Percentiles rank a stretch among this genome's conserved stretches.
phyloP scores from a whole-genome alignment of 768 basidiomycete genomes.

The Suillus subalutaceus region DNA sequence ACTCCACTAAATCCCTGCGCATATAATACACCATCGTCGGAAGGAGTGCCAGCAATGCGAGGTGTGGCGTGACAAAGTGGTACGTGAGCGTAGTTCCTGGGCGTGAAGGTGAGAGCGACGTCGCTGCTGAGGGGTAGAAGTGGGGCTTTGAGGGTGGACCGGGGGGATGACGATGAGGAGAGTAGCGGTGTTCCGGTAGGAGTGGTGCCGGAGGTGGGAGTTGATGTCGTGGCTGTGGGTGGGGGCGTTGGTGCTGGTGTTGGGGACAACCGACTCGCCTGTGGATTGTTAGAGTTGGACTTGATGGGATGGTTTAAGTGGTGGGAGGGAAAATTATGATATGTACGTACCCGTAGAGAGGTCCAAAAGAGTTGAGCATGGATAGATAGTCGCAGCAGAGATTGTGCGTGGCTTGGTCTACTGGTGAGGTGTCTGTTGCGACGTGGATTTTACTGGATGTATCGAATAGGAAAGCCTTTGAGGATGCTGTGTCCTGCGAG shows the following conservation, averaged over 20 bases:
- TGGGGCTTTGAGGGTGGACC: neutral
- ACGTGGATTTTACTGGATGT: conserved; percentile 82
- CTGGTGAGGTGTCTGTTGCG: conserved; percentile 92
- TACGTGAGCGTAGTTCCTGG: conserved; percentile 82
- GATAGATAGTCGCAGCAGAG: conserved; percentile 90
- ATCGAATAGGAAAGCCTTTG: conserved; percentile 95
- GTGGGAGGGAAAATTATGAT: neutral
- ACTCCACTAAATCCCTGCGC: conserved; percentile 77
- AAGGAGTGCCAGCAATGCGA: conserved; percentile 72
- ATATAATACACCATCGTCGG: conserved; percentile 74
- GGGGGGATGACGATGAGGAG: neutral
- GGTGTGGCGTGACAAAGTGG: conserved; percentile 74
- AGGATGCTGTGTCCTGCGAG: conserved; percentile 82
- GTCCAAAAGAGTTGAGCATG: conserved; percentile 84
- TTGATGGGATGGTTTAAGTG: neutral
- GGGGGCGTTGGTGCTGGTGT: conserved; percentile 13
- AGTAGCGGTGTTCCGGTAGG: neutral
- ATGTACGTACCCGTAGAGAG: conserved; percentile 54
- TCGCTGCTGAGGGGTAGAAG: conserved; percentile 30
- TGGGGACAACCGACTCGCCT: neutral
- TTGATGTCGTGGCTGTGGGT: neutral
- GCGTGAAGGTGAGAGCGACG: conserved; percentile 56
- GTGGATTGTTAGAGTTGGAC: neutral
- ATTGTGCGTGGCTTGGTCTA: conserved; percentile 86
- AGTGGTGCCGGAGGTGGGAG: neutral